These are phyloP conservation scores for Eurotiales sp. DNA, from an alignment of 2,329 filamentous ascomycete species.

Conservation along the genomic window DNA sequence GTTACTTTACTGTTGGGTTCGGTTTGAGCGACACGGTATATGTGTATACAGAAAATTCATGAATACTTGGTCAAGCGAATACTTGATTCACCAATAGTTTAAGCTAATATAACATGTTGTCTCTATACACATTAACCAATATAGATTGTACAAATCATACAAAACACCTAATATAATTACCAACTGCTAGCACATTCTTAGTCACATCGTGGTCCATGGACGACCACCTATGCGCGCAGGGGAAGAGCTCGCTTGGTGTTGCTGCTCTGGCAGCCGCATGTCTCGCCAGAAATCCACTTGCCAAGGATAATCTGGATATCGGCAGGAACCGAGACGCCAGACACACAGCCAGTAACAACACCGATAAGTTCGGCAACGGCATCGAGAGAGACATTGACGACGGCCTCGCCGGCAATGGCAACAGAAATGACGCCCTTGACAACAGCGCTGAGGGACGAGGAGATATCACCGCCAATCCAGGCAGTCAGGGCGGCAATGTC, in stretches of 20 bases:
- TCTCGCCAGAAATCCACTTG: conserved; percentile 20
- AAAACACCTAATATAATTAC: no score
- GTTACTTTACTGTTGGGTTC: no score
- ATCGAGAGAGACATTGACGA: conserved; percentile 29
- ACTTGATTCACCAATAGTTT: background rate
- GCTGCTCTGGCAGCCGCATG: conserved; percentile 13
- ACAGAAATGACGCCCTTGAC: conserved; percentile 30
- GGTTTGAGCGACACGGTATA: no score
- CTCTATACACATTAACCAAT: background rate
- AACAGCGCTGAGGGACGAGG: conserved; percentile 26
- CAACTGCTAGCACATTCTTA: no score
- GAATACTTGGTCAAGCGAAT: background rate
- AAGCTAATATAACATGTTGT: background rate
- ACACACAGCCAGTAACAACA: conserved; percentile 27
- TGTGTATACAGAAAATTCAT: no score
- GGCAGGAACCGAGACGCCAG: conserved; percentile 34
- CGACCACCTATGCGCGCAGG: no score
- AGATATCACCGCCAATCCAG: conserved; percentile 29
- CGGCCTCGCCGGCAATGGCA: conserved; percentile 29
- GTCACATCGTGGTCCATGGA: no score
- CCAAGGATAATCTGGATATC: conserved; percentile 53
- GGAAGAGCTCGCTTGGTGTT: no score
- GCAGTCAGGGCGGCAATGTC: conserved; percentile 27
- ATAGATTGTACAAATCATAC: no score
- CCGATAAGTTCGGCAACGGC: conserved; percentile 34